phyloP scores from a whole-genome alignment of 768 basidiomycete genomes.

The Leccinum aurantiacum region DNA sequence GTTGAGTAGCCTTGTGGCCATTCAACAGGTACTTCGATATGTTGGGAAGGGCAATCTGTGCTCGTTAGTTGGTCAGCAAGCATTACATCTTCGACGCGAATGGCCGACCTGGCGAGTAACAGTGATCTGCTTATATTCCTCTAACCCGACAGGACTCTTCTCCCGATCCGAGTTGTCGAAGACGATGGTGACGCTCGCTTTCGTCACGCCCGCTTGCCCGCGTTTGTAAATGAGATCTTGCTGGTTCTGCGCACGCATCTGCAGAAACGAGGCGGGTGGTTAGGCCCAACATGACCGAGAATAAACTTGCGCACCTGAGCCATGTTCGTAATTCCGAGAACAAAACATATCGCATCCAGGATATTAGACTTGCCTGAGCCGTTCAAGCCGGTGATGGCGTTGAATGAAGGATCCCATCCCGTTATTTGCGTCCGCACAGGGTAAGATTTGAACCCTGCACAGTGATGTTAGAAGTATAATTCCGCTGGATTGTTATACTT shows the following conservation, averaged over 20 bases:
- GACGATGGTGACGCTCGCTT: constrained; percentile 97
- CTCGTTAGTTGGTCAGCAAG: constrained; percentile 1
- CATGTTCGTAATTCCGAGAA: constrained; percentile 97
- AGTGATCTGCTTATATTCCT: constrained; percentile 84
- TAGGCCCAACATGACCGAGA: not conserved
- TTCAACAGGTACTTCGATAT: constrained; percentile 94
- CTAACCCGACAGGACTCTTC: constrained; percentile 80
- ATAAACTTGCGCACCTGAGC: constrained; percentile 55
- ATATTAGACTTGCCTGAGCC: constrained; percentile 99
- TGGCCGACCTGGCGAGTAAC: constrained; percentile 86
- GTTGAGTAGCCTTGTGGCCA: constrained; percentile 89
- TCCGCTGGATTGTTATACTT: constrained; percentile 1
- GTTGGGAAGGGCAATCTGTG: constrained; percentile 88
- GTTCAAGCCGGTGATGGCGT: constrained; percentile 95
- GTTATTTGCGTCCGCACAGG: constrained; percentile 94
- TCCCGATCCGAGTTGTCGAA: constrained; percentile 94
- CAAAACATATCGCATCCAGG: constrained; percentile 98
- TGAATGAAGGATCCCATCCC: constrained; percentile 98
- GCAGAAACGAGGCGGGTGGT: not conserved
- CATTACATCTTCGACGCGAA: not conserved
- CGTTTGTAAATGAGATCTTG: constrained; percentile 99
- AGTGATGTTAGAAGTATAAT: constrained; percentile 1
- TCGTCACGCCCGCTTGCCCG: constrained; percentile 94
- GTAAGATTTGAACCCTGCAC: constrained; percentile 93
- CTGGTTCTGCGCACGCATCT: constrained; percentile 95